A percentile compares a stretch with the other conserved stretches of the same genome.
Conservation (phyloP, 257 asterid species). For the Solanum ossicruentum region DNA sequence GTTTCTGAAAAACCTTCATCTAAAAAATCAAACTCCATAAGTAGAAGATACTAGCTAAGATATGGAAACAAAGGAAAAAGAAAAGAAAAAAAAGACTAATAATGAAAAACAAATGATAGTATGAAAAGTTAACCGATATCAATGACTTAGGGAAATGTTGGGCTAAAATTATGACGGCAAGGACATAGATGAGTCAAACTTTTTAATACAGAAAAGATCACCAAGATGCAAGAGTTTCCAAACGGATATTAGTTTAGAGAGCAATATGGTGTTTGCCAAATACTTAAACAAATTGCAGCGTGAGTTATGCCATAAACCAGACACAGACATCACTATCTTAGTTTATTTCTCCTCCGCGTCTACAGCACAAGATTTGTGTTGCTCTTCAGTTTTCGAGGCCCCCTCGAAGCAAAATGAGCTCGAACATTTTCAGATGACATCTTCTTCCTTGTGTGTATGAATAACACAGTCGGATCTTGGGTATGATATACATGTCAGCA, state of each 20-base stretch:
- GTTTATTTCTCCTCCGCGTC: background rate
- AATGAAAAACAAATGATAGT: too few relatives aligned
- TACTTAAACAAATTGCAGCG: background rate
- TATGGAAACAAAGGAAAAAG: too few relatives aligned
- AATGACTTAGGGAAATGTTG: background rate
- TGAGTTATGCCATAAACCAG: background rate
- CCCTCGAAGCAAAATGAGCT: background rate
- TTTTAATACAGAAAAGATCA: background rate
- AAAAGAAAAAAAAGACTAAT: too few relatives aligned
- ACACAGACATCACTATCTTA: background rate
- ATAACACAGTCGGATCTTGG: constrained; percentile 26
- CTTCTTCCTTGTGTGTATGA: constrained; percentile 28
- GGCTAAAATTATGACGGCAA: background rate
- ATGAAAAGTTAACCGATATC: background rate
- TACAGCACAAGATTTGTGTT: background rate
- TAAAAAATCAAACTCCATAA: too few relatives aligned
- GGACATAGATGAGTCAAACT: background rate
- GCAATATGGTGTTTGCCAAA: background rate
- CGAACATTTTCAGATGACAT: constrained; percentile 1
- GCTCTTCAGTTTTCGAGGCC: background rate
- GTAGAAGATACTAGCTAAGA: too few relatives aligned
- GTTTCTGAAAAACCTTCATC: too few relatives aligned
- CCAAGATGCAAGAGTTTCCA: background rate
- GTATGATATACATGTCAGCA: constrained; percentile 23
- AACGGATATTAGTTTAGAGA: background rate